Base-by-base conservation (phyloP, 306 rosid species). In the Prunus padus region DNA sequence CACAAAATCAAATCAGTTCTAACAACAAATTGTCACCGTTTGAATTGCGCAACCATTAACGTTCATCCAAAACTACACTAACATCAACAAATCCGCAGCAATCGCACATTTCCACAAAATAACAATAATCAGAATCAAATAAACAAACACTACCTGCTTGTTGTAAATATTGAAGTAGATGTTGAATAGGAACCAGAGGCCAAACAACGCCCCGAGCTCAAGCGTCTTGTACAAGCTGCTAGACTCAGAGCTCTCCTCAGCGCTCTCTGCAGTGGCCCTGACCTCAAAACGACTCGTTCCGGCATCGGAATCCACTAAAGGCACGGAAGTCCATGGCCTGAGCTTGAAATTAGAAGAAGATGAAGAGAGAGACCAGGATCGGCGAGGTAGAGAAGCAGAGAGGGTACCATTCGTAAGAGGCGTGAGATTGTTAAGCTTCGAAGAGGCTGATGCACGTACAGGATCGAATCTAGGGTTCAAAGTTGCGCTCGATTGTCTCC, bases 91-190 rank as follows among this genome's bases (percentile, higher is more conserved):
- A n/a, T 30, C 5, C 16, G 42, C 37, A 45, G 3, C 5, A 74
- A 55, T 42, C 51, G 20, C 23, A 20, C 19, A 59, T 56, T 56
- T 46, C 44, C 44, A 10, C 63, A 37, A 42, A 26, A 62, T 16
- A 54, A 44, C 31, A 18, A 20, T 5, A 50, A 37, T 56, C 45
- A 49, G n/a, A 69, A 65, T 59, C 57, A 22, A 31, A 18, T 49
- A 69, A 11, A 1, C 65, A 55, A 64, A 15, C 50, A 15, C 55
- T 31, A 95, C 99, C 97, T 96, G 98, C 77, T 96, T 96, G 83
- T 92, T 96, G 81, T 89, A 96, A 78, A 96, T 92, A 61, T 96
- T 96, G 75, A 96, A 96, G 82, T 89, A 96, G 75, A 96, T 96
- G 81, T 92, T 96, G 82, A 96, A 92, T 76, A 87, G 65, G 77